A percentile compares a stretch with the other conserved stretches of the same genome.
phyloP scores from a whole-genome alignment of 78 protist species.

The Monosiga brevicollis region DNA sequence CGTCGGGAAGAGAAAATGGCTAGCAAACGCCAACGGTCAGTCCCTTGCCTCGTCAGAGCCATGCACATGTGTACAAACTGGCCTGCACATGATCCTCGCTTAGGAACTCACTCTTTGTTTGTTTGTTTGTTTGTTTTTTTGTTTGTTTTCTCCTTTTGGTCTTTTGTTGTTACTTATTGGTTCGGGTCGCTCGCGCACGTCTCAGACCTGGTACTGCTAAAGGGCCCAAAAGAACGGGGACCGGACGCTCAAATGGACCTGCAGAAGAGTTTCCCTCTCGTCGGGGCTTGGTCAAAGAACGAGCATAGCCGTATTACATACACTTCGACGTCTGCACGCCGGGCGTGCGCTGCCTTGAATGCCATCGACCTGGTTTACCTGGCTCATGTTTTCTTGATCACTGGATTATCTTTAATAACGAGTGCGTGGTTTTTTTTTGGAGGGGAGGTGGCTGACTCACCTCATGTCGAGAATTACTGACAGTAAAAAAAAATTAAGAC shows the following conservation, averaged over 20 bases:
- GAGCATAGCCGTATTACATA: neutral
- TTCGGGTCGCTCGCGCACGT: neutral
- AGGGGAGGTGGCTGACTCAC: no score
- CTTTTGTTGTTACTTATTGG: neutral
- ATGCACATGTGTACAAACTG: neutral
- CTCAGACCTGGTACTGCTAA: neutral
- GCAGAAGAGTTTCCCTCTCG: neutral
- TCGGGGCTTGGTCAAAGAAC: neutral
- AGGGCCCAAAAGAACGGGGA: neutral
- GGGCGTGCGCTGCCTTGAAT: neutral
- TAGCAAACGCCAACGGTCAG: no score
- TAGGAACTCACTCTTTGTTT: neutral
- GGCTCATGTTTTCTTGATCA: neutral
- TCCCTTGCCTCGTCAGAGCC: neutral
- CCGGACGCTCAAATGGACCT: neutral
- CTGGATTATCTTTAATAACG: neutral
- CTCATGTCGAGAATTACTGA: no score
- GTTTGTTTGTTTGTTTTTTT: neutral
- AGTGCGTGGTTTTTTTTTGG: no score
- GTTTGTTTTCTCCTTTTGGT: neutral
- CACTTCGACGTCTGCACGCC: neutral
- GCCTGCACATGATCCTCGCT: neutral
- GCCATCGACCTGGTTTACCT: neutral
- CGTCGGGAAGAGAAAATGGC: neutral
- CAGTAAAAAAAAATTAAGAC: no score